phyloP scores from a whole-genome alignment of 768 basidiomycete species.

The Cytidiella melzeri region DNA sequence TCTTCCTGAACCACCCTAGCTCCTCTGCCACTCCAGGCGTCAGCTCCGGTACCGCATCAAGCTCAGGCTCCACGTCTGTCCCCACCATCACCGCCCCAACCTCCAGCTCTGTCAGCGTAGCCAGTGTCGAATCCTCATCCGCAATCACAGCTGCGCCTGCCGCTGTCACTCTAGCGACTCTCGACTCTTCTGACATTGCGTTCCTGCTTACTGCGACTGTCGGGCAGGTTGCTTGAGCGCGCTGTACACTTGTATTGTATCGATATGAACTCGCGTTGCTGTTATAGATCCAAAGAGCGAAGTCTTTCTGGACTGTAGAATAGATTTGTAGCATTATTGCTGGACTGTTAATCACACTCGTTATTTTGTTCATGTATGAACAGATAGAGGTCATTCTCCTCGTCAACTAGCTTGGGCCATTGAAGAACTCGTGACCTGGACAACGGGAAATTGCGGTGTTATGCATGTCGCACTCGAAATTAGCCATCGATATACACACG shows the following conservation, averaged over 20 bases:
- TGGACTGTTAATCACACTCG: too few relatives aligned
- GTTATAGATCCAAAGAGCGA: too few relatives aligned
- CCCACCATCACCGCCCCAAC: background rate
- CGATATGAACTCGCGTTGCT: too few relatives aligned
- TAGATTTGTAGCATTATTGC: too few relatives aligned
- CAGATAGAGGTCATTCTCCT: too few relatives aligned
- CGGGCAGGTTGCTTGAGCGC: background rate
- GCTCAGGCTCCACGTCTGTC: background rate
- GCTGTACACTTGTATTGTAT: background rate
- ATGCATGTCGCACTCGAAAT: too few relatives aligned
- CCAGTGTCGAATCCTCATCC: background rate
- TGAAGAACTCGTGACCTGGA: too few relatives aligned
- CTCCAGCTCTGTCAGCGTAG: background rate
- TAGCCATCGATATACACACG: too few relatives aligned
- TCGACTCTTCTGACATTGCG: constrained; percentile 4
- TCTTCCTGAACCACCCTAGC: background rate
- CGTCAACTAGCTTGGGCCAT: too few relatives aligned
- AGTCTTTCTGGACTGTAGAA: too few relatives aligned
- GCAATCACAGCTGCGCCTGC: background rate
- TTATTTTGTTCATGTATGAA: too few relatives aligned
- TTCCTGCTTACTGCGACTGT: constrained; percentile 8
- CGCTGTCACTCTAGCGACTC: background rate
- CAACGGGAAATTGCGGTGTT: too few relatives aligned
- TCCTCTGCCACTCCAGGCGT: background rate
- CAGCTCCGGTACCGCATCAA: background rate